Conservation (phyloP, 495 filamentous ascomycete genomes). For the Durotheca rogersii region DNA sequence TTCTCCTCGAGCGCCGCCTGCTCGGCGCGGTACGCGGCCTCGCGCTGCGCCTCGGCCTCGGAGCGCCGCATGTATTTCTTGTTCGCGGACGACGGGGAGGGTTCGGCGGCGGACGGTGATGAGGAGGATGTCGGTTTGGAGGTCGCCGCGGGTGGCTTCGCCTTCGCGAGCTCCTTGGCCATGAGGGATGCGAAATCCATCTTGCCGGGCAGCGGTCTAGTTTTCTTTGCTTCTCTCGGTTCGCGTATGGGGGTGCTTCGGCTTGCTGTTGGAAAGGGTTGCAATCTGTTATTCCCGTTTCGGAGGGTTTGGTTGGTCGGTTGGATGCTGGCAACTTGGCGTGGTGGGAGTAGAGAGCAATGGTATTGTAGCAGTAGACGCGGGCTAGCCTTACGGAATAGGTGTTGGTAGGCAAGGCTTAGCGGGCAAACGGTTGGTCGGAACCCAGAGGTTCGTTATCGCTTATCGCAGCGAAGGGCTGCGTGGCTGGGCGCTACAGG, state of each 20-base stretch:
- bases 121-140: slow-evolving; percentile 35
- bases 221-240: too few relatives aligned
- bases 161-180: slow-evolving; percentile 83
- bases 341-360: too few relatives aligned
- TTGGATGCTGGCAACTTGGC: too few relatives aligned
- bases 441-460: background rate
- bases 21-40: slow-evolving; percentile 76
- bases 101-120: background rate
- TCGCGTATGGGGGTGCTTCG: too few relatives aligned
- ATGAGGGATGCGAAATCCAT: slow-evolving; percentile 97
- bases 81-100: background rate
- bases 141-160: slow-evolving; percentile 49
- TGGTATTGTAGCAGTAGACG: too few relatives aligned
- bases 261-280: too few relatives aligned
- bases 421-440: too few relatives aligned
- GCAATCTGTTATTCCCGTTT: too few relatives aligned
- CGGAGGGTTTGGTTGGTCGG: too few relatives aligned
- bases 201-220: slow-evolving; percentile 24
- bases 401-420: background rate
- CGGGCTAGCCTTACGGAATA: too few relatives aligned
- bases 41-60: slow-evolving; percentile 80
- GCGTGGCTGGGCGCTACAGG: background rate
- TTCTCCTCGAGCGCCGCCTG: slow-evolving; percentile 68
- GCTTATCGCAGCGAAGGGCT: background rate
- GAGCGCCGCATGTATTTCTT: slow-evolving; percentile 87